Evolutionary conservation across 139 green algal species (phyloP).

Genomic region (Chlamydomonas applanata): DNA sequence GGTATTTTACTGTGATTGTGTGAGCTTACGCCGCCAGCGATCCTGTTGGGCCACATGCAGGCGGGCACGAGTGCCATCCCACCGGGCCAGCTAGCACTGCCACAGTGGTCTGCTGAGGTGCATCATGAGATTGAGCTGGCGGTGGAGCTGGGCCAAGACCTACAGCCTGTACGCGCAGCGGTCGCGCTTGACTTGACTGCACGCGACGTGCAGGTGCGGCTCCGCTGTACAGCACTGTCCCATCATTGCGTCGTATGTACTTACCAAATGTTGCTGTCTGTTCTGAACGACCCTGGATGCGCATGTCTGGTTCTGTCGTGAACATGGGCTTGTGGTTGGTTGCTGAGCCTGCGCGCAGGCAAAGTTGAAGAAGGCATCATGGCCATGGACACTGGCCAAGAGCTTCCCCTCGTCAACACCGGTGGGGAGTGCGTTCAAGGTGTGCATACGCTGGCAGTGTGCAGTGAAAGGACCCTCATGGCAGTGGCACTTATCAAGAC

Average conservation of each 20-base stretch:
- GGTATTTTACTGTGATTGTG: no score
- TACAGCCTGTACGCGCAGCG: constrained; percentile 16
- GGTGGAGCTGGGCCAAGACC: constrained; percentile 29
- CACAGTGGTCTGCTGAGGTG: constrained; percentile 12
- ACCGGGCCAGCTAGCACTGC: constrained; percentile 9
- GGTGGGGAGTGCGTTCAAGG: constrained; percentile 16
- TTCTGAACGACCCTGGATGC: background rate
- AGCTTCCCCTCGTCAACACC: constrained; percentile 18
- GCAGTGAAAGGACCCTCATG: background rate
- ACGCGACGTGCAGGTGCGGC: constrained; percentile 33
- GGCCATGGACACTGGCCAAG: constrained; percentile 35
- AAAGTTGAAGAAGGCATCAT: constrained; percentile 21
- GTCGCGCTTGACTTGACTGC: constrained; percentile 37
- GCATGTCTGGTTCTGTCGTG: no score
- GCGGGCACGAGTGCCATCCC: constrained; percentile 9
- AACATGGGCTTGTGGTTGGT: no score
- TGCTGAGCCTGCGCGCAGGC: background rate
- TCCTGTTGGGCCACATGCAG: constrained; percentile 7
- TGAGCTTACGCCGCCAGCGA: no score
- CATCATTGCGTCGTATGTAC: background rate
- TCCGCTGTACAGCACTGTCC: background rate
- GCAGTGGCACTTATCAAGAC: no score
- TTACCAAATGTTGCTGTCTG: background rate
- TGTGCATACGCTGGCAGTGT: background rate
- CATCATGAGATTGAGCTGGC: constrained; percentile 43